Conservation (phyloP, 345 rosid genomes). For the Dimocarpus longan region DNA sequence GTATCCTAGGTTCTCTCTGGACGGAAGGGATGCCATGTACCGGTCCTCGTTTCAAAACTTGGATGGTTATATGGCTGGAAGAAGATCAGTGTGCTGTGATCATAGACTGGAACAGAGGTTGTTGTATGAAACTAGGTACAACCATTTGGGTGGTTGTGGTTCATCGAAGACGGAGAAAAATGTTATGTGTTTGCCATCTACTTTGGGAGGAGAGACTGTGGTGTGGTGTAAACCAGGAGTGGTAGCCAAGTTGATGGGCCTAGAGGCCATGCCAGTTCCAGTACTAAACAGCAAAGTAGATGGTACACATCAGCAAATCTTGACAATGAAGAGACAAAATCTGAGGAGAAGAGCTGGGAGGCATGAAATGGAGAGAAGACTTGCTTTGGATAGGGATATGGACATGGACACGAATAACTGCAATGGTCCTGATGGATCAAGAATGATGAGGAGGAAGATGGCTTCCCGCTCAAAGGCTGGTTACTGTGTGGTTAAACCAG, state of each 20-base stretch:
- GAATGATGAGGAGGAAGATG: neutral
- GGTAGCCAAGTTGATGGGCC: conserved; percentile 87
- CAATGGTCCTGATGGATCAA: neutral
- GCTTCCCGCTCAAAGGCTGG: neutral
- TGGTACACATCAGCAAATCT: neutral
- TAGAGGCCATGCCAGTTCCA: conserved; percentile 79
- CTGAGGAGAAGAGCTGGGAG: conserved; percentile 50
- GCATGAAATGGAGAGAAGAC: conserved; percentile 39
- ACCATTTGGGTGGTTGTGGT: neutral
- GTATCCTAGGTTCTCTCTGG: conserved; percentile 91
- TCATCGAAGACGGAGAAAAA: conserved; percentile 22
- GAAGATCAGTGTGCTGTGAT: conserved; percentile 48
- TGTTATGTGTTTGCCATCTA: conserved; percentile 29
- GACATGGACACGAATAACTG: neutral
- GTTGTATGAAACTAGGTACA: neutral
- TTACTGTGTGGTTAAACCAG: neutral
- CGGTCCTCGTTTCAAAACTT: conserved; percentile 65
- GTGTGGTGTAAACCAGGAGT: conserved; percentile 94
- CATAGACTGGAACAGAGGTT: conserved; percentile 28
- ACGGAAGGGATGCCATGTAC: conserved; percentile 92
- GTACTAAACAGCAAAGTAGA: conserved; percentile 27
- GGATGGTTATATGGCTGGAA: conserved; percentile 19
- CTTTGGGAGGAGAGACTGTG: conserved; percentile 61
- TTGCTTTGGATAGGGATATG: conserved; percentile 19
- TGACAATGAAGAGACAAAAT: conserved; percentile 51